phyloP scores from a whole-genome alignment of 2,329 filamentous ascomycete species.

The Dactylellina haptotyla region DNA sequence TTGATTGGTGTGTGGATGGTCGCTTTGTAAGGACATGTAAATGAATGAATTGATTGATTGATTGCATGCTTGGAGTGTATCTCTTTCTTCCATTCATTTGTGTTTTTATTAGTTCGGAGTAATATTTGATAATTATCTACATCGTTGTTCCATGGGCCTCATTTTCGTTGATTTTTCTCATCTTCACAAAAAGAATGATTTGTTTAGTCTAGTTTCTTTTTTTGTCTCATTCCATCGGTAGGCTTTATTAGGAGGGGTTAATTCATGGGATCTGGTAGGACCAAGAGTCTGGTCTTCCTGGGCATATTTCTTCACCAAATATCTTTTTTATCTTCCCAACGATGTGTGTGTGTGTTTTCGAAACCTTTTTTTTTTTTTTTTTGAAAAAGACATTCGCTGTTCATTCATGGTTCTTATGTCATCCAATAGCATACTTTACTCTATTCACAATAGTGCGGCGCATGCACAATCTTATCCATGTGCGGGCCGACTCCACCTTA shows the following conservation, averaged over 20 bases:
- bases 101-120: constrained; percentile 34
- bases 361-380: no score
- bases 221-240: background rate
- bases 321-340: no score
- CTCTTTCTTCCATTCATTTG: constrained; percentile 23
- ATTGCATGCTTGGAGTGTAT: constrained; percentile 13
- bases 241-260: constrained; percentile 4
- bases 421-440: no score
- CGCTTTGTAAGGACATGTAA: constrained; percentile 17
- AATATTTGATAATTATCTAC: constrained; percentile 21
- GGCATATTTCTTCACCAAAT: constrained; percentile 1
- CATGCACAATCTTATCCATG: no score
- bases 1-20: constrained; percentile 31
- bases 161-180: background rate
- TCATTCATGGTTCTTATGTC: no score
- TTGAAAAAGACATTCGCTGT: no score
- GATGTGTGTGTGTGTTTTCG: no score
- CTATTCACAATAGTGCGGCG: no score
- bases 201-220: constrained; percentile 4
- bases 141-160: background rate
- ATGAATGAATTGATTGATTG: background rate
- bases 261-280: background rate
- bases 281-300: background rate
- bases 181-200: constrained; percentile 32
- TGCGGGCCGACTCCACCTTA: no score